Conservation (phyloP, 495 filamentous ascomycete species). For the Penicillium steckii region DNA sequence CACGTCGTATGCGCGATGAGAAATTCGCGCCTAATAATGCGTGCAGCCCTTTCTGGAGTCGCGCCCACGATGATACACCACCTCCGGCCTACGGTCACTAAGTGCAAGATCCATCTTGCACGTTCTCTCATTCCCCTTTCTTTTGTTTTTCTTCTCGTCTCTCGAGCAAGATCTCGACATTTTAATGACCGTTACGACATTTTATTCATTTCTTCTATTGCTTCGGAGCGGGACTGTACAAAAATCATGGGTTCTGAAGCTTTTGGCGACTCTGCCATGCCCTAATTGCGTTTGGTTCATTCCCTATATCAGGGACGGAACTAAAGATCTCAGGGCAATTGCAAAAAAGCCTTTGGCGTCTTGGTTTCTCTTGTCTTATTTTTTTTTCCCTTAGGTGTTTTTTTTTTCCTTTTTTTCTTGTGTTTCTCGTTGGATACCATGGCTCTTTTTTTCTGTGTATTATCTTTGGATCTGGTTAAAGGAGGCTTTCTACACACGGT, state of each 20-base stretch:
- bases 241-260: conserved; percentile 18
- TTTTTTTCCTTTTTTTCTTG: conserved; percentile 4
- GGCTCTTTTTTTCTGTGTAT: conserved; percentile 19
- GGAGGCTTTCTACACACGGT: not conserved
- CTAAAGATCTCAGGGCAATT: too few species aligned
- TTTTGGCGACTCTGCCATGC: conserved; percentile 16
- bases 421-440: conserved; percentile 31
- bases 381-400: conserved; percentile 14
- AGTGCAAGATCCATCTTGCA: too few species aligned
- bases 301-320: too few species aligned
- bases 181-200: conserved; percentile 40
- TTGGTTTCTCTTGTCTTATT: conserved; percentile 7
- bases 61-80: conserved; percentile 39
- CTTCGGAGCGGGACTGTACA: conserved; percentile 29
- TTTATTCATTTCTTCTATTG: conserved; percentile 15
- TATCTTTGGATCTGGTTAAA: conserved; percentile 8
- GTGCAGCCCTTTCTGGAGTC: conserved; percentile 42
- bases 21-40: conserved; percentile 40
- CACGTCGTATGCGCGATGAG: conserved; percentile 77
- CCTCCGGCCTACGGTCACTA: conserved; percentile 48
- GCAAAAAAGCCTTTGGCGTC: conserved; percentile 10
- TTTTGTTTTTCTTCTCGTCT: conserved; percentile 12
- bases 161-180: conserved; percentile 26
- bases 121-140: too few species aligned
- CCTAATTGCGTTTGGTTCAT: too few species aligned